phyloP scores from a whole-genome alignment of 331 rosid genomes.

The Quercus tomentella region DNA sequence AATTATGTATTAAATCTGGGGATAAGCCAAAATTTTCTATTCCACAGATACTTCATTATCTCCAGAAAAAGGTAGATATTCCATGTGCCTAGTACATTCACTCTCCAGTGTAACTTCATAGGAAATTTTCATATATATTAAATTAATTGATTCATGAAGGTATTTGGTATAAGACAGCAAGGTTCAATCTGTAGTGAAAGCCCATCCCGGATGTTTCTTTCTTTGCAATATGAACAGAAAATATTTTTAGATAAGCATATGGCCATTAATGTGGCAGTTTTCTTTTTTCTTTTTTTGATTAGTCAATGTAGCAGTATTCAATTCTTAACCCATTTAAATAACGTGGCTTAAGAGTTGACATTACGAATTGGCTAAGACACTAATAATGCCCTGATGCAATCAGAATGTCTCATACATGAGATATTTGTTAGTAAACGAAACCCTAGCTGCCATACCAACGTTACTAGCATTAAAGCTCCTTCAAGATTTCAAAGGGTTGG shows the following conservation, averaged over 20 bases:
- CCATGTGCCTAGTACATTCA: conserved; percentile 16
- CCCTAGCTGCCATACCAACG: no score
- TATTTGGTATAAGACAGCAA: background rate
- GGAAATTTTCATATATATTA: conserved; percentile 7
- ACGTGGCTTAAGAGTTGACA: no score
- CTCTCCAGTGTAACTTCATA: background rate
- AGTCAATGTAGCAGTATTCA: no score
- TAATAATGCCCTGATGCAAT: no score
- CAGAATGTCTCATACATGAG: no score
- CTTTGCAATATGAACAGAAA: background rate
- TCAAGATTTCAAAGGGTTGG: no score
- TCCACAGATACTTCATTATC: conserved; percentile 66
- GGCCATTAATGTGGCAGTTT: no score
- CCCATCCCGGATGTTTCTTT: background rate
- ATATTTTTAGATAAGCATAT: background rate
- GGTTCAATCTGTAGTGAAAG: background rate
- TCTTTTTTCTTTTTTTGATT: no score
- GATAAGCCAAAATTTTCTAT: conserved; percentile 63
- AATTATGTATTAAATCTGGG: conserved; percentile 67
- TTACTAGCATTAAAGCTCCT: no score
- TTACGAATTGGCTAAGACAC: no score
- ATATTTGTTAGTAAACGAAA: no score
- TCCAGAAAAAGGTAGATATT: conserved; percentile 61
- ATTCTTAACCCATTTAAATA: no score
- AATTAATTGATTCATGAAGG: background rate